phyloP scores from a whole-genome alignment of 2,329 filamentous ascomycete species.

The Fusarium sp. region DNA sequence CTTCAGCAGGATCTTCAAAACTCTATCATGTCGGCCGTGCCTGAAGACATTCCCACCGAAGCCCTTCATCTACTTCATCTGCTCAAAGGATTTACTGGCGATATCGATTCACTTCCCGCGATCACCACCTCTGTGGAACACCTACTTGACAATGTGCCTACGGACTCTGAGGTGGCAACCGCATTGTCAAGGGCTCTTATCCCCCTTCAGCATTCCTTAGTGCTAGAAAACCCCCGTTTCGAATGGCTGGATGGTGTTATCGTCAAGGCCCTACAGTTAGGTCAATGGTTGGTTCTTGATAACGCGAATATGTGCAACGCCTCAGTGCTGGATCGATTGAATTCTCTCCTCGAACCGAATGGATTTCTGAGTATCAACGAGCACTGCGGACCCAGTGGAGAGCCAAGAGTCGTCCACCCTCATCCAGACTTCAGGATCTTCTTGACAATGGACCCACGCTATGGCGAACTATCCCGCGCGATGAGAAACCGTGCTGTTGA shows the following conservation, averaged over 20 bases:
- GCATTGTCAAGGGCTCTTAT: conserved; percentile 61
- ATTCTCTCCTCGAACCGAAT: conserved; percentile 92
- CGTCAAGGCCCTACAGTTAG: conserved; percentile 85
- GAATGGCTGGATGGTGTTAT: conserved; percentile 97
- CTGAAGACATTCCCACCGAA: conserved; percentile 58
- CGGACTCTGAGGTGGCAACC: conserved; percentile 58
- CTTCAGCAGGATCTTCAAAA: conserved; percentile 65
- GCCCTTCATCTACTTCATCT: conserved; percentile 64
- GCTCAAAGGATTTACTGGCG: conserved; percentile 58
- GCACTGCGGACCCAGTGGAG: conserved; percentile 84
- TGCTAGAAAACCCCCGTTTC: conserved; percentile 81
- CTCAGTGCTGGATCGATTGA: conserved; percentile 92
- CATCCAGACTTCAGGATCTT: conserved; percentile 93
- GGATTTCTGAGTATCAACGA: conserved; percentile 93
- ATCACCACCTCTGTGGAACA: conserved; percentile 55
- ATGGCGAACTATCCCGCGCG: conserved; percentile 93
- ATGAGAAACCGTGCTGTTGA: conserved; percentile 97
- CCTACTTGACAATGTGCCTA: conserved; percentile 56
- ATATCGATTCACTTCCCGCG: conserved; percentile 52
- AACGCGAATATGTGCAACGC: conserved; percentile 97
- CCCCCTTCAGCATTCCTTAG: conserved; percentile 64
- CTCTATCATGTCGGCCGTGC: conserved; percentile 62
- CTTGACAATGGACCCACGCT: conserved; percentile 89
- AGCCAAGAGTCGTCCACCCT: conserved; percentile 81
- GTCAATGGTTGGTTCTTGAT: conserved; percentile 93